Percentiles rank a stretch among this genome's conserved stretches.
phyloP scores from a whole-genome alignment of 2,329 filamentous ascomycete species.

The Diaporthe sp. region DNA sequence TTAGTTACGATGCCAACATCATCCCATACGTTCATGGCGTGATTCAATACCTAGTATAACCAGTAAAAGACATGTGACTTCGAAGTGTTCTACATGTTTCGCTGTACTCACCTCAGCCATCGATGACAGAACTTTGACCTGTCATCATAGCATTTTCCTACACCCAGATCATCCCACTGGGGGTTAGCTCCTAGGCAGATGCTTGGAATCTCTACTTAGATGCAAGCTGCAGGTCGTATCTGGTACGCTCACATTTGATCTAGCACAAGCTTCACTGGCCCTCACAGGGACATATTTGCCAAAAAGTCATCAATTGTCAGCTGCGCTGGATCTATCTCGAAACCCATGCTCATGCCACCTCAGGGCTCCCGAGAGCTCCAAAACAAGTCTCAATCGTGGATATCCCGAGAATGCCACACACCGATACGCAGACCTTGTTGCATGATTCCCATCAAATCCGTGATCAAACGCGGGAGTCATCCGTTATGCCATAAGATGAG shows the following conservation, averaged over 20 bases:
- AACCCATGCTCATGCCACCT: neutral
- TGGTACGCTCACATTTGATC: neutral
- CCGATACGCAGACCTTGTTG: too few relatives aligned
- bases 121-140: too few relatives aligned
- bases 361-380: too few relatives aligned
- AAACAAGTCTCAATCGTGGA: neutral
- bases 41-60: neutral
- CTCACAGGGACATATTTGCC: neutral
- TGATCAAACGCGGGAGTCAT: neutral
- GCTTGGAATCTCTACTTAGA: too few relatives aligned
- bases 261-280: neutral
- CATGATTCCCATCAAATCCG: neutral
- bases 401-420: neutral
- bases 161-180: too few relatives aligned
- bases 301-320: neutral
- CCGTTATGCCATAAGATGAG: neutral
- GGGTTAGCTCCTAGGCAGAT: neutral
- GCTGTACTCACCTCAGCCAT: too few relatives aligned
- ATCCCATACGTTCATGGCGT: too few relatives aligned
- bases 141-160: too few relatives aligned
- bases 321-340: neutral
- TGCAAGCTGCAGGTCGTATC: too few relatives aligned
- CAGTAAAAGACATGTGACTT: neutral
- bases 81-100: neutral
- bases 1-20: too few relatives aligned